phyloP scores from a whole-genome alignment of 2,329 filamentous ascomycete species.

The Aureobasidium lini region DNA sequence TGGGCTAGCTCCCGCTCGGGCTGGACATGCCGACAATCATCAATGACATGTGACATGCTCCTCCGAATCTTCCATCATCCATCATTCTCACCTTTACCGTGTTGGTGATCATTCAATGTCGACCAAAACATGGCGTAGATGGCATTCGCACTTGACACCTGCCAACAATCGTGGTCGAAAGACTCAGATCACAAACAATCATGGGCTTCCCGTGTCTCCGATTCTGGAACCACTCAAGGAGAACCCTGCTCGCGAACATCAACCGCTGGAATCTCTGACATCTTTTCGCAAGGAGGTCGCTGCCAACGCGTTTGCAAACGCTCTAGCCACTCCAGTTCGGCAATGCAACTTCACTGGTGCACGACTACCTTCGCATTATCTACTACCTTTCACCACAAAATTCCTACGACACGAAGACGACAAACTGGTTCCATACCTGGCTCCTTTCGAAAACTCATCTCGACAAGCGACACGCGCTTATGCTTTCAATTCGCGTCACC shows the following conservation, averaged over 20 bases:
- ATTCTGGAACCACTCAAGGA: background rate
- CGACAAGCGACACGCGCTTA: constrained; percentile 9
- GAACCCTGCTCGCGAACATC: background rate
- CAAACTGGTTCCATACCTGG: constrained; percentile 50
- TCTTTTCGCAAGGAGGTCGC: constrained; percentile 52
- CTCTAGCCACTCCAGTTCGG: constrained; percentile 55
- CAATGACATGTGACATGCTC: background rate
- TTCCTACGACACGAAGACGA: constrained; percentile 21
- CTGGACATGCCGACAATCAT: background rate
- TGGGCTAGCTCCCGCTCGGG: background rate
- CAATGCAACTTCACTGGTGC: constrained; percentile 44
- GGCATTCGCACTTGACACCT: background rate
- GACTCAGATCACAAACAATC: background rate
- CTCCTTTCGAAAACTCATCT: background rate
- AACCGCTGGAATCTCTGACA: constrained; percentile 22
- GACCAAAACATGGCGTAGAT: background rate
- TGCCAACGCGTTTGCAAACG: constrained; percentile 57
- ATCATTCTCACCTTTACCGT: background rate
- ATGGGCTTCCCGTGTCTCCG: constrained; percentile 2
- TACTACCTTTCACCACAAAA: constrained; percentile 54
- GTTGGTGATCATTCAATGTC: background rate
- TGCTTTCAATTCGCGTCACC: constrained; percentile 20
- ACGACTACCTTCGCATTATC: constrained; percentile 52
- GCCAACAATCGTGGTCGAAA: background rate
- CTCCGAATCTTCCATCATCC: background rate